Percentiles rank a stretch among this genome's conserved stretches.
Evolutionary conservation across 805 yeast genomes (phyloP).

Genomic region (Schizosaccharomyces japonicus): DNA sequence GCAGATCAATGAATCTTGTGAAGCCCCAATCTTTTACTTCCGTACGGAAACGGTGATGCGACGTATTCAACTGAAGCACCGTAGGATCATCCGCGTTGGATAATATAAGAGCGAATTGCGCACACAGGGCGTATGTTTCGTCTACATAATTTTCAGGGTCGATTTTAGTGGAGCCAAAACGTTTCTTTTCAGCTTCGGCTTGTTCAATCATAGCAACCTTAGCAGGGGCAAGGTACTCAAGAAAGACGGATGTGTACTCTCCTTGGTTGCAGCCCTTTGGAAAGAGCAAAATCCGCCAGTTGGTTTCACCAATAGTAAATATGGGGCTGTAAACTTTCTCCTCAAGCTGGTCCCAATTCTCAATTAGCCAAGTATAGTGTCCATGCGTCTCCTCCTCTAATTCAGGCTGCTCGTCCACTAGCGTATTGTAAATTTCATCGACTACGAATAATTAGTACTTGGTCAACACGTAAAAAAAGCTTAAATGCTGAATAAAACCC

Average conservation of each 20-base stretch:
- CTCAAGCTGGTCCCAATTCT: background rate
- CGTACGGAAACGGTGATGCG: slow-evolving; percentile 56
- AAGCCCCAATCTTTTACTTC: slow-evolving; percentile 92
- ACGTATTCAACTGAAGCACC: slow-evolving; percentile 20
- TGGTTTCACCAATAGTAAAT: background rate
- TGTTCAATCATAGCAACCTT: slow-evolving; percentile 18
- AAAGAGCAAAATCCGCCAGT: slow-evolving; percentile 30
- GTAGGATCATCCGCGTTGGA: slow-evolving; percentile 59
- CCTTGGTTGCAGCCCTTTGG: slow-evolving; percentile 40
- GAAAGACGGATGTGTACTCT: slow-evolving; percentile 3
- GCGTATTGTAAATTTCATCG: background rate
- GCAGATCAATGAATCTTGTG: slow-evolving; percentile 41
- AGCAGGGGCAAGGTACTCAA: slow-evolving; percentile 3
- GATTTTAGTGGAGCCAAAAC: slow-evolving; percentile 15
- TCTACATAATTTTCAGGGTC: slow-evolving; percentile 37
- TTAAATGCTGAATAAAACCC: background rate
- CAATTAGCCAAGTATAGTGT: background rate
- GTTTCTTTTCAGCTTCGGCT: slow-evolving; percentile 49
- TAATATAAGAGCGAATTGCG: slow-evolving; percentile 62
- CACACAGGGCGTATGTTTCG: slow-evolving; percentile 25
- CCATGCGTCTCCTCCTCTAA: slow-evolving; percentile 2
- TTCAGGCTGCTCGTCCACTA: background rate
- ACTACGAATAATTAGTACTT: background rate
- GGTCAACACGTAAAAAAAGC: background rate
- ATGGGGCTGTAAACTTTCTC: background rate